These are phyloP conservation scores for Blastocladiella emersonii DNA, from an alignment of 371 early-diverging fungal species.

Conservation along the genomic window DNA sequence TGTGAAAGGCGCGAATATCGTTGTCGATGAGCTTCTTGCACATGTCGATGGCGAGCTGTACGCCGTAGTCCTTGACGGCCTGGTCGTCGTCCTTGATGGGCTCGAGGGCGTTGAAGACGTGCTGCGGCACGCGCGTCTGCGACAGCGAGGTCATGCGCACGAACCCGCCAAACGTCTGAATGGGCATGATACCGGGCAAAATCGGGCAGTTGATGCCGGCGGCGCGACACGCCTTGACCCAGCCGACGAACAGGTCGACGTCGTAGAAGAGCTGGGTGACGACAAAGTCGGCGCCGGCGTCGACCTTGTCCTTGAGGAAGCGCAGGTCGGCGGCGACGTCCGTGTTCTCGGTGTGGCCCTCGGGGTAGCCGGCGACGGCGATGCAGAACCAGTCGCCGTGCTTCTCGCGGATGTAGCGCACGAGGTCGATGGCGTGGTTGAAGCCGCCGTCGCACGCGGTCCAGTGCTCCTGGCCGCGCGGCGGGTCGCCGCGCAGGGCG, in stretches of 20 bases:
- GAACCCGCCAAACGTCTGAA: conserved; percentile 83
- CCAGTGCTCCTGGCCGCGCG: conserved; percentile 72
- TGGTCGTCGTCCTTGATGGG: conserved; percentile 91
- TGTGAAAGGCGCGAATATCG: conserved; percentile 56
- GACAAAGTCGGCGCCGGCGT: conserved; percentile 85
- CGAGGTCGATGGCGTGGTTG: conserved; percentile 67
- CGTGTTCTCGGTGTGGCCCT: conserved; percentile 68
- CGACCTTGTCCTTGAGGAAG: conserved; percentile 70
- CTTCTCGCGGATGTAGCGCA: conserved; percentile 68
- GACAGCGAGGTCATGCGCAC: conserved; percentile 73
- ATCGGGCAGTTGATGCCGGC: conserved; percentile 70
- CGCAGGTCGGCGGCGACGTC: conserved; percentile 55
- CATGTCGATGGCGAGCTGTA: conserved; percentile 70
- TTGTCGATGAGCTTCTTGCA: conserved; percentile 40
- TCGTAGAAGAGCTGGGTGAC: conserved; percentile 93
- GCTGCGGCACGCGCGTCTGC: conserved; percentile 69
- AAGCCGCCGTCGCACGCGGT: conserved; percentile 65
- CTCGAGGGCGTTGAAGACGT: conserved; percentile 69
- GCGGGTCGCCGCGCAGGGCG: conserved; percentile 89
- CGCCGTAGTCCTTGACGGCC: conserved; percentile 86
- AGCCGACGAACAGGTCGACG: conserved; percentile 60
- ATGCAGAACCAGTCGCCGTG: conserved; percentile 92
- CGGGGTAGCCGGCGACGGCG: conserved; percentile 83
- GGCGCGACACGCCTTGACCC: conserved; percentile 57
- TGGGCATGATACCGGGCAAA: conserved; percentile 89